These are phyloP conservation scores for Arthrobotrys iridis DNA, from an alignment of 2,329 filamentous ascomycete species.

Conservation along the genomic window DNA sequence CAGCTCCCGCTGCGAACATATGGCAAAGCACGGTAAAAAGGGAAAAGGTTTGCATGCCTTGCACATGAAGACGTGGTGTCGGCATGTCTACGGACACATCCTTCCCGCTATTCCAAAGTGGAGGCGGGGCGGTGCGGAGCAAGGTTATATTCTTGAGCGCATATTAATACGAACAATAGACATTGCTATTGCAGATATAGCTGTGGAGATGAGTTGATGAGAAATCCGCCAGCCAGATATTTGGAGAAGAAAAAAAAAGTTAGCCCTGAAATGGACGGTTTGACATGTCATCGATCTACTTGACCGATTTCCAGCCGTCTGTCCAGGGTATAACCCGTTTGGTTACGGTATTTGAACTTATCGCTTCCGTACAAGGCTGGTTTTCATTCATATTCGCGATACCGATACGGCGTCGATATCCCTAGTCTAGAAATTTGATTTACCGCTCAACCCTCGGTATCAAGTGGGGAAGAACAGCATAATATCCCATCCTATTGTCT, in stretches of 20 bases:
- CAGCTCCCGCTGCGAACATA: conserved; percentile 5
- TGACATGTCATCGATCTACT: conserved; percentile 22
- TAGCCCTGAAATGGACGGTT: background rate
- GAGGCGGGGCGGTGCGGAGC: conserved; percentile 18
- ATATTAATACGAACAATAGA: conserved; percentile 20
- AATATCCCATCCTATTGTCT: background rate
- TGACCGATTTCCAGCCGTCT: conserved; percentile 17
- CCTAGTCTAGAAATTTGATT: background rate
- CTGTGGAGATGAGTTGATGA: conserved; percentile 20
- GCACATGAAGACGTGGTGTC: conserved; percentile 20
- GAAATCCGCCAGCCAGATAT: conserved; percentile 9
- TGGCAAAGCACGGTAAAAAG: conserved; percentile 24
- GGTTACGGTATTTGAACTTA: background rate
- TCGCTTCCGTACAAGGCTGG: background rate
- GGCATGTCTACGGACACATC: conserved; percentile 12
- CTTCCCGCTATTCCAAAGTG: conserved; percentile 9
- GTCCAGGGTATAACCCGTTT: background rate
- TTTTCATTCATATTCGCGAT: background rate
- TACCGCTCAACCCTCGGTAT: conserved; percentile 17
- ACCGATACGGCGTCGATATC: background rate
- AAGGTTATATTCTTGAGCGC: conserved; percentile 17
- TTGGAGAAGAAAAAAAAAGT: background rate
- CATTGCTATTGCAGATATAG: conserved; percentile 17
- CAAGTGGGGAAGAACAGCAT: conserved; percentile 12
- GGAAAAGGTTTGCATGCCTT: conserved; percentile 7